Evolutionary conservation across 139 green algal genomes (phyloP), one percentile per base, ranked within the genome.

Genomic region (Penium margaritaceum): DNA sequence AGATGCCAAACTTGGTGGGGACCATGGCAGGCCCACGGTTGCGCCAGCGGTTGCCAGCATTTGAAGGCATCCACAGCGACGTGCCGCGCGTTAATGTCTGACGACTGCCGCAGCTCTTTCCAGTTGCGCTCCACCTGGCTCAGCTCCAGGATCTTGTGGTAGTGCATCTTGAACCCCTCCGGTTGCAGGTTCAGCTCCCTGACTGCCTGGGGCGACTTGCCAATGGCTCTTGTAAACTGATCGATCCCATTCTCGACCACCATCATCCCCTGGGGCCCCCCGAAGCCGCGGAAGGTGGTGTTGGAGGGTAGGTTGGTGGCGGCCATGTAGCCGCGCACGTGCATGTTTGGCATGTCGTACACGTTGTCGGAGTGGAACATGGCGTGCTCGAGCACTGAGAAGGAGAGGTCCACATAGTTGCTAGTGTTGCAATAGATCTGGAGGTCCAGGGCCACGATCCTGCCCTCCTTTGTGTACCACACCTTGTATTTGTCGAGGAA

Each of bases 1-100:
- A 85, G 76, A 97, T 96, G 75, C 92, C 93, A 83, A 97, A 98
- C 86, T 96, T 97, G 74, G 92, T 97, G 73, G 93, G 91, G 0
- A 88, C 81, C 2, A 87, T 68, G 1, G 91, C 86, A 6, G 98
- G 58, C 43, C 94, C 93, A 6, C 92, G 85, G 82, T 98, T 98
- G 69, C 88, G 81, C 69, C 75, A 93, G 34, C 81, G 80, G 71
- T 86, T 81, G 9, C 27, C 65, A 0, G 37, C 30, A 64, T 66
- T 92, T 95, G 84, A 90, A 97, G 1, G 77, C 72, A 3, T 83
- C 78, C 24, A 86, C 84, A 2, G 69, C 67, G 14, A 5, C 34
- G 30, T 33, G 36, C 0, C 86, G 81, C 41, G 43, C 30, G 5
- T 58, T 77, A 27, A 83, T 83, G 12, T 72, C 74, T 0, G 74